Evolutionary conservation across 768 basidiomycete species (phyloP), one percentile per base, ranked within the genome.

Genomic region (Mycena maculata): DNA sequence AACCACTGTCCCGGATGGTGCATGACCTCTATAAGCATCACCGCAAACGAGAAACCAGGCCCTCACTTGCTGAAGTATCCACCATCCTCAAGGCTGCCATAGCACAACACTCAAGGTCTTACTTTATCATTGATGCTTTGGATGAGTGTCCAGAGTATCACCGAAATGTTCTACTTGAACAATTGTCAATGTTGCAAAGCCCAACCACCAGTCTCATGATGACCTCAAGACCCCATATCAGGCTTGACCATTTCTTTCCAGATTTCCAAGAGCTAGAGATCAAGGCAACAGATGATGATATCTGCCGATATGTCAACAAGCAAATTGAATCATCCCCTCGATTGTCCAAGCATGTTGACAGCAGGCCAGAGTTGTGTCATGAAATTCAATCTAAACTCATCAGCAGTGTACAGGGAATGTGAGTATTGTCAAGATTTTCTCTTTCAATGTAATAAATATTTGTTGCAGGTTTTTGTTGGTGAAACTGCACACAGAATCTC

Each of bases 381-480:
- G 58, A 60, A 33, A 60, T 60, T 22, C 18, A 22, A 25, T 1
- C 23, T 4, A 60, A 28, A 60, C 36, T 55, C 3, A 22, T 63
- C 22, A 15, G 31, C 22, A 54, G 44, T 30, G 54, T 48, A 4
- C 53, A 53, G 10, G 54, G 54, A 15, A 63, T 45, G 54, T 63
- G 28, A 11, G 38, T 47, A 13, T n/a, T n/a, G n/a, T n/a, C n/a
- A n/a, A n/a, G n/a, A n/a, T n/a, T n/a, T n/a, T n/a, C n/a, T 10
- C 6, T 30, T 23, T 20, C 27, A 11, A 11, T 12, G 3, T 45
- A 8, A 9, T 9, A 16, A 13, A 48, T 48, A 31, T 18, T 22
- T 16, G 39, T 13, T 9, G 10, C n/a, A 50, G 63, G 63, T 64
- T 64, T 36, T 27, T 64, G 25, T 36, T 64, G 36, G 63, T 54